Conservation (phyloP, 495 filamentous ascomycete species). For the Neurospora pannonica region DNA sequence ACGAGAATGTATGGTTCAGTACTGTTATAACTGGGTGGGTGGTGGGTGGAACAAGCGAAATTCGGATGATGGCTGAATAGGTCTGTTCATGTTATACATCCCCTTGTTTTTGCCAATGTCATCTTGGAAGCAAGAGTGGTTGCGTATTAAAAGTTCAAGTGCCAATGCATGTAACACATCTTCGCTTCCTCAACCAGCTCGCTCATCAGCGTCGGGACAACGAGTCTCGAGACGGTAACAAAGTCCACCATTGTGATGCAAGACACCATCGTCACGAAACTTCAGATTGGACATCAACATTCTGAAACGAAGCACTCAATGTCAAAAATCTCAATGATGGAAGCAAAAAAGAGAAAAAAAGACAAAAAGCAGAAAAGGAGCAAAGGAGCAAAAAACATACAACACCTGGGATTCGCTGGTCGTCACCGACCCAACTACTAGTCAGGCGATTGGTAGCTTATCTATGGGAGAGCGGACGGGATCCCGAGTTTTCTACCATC, state of each 20-base stretch:
- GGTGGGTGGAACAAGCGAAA: background rate
- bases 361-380: too few relatives aligned
- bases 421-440: conserved; percentile 39
- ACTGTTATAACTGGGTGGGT: background rate
- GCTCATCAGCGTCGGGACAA: background rate
- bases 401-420: conserved; percentile 34
- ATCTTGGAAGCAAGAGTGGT: background rate
- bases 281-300: background rate
- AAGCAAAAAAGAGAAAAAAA: background rate
- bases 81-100: background rate
- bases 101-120: background rate
- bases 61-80: background rate
- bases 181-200: background rate
- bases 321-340: background rate
- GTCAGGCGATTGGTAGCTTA: conserved; percentile 11
- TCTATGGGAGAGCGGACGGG: background rate
- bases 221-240: background rate
- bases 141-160: background rate
- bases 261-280: background rate
- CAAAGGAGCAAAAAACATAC: conserved; percentile 23
- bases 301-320: background rate
- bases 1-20: background rate
- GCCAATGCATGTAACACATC: background rate
- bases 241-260: background rate
- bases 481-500: background rate